Base-by-base conservation (phyloP, 228 moss, liverwort and hornwort genomes). In the Sphagnum fallax region DNA sequence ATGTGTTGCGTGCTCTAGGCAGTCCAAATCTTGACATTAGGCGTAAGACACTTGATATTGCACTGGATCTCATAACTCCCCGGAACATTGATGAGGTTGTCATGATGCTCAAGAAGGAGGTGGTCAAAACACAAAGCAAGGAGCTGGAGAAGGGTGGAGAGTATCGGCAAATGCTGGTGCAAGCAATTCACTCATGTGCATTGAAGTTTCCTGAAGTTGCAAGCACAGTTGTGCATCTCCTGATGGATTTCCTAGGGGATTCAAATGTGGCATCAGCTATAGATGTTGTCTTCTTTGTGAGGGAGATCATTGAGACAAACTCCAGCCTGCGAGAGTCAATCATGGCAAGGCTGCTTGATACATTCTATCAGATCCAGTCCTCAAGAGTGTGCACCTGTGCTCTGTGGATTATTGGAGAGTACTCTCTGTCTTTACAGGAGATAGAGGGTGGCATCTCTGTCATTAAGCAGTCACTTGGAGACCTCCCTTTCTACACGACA, bases 71-170 rank as follows among this genome's bases (percentile, higher is more conserved):
- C 49, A 91, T 96, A 64, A 96, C 93, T 18, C 93, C 88, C 5
- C 77, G 93, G 67, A 96, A 96, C 59, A 96, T 96, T 60, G 96
- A 96, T 59, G 93, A 96, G 74, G 96, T 96, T 16, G 96, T 96
- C 52, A 86, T 96, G 96, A 93, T 91, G 4, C 78, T 96, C 72
- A 96, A 96, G 84, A 96, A 96, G 64, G 96, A 96, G 73, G 96
- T 96, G 0, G 85, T 96, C 11, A 96, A 96, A 88, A 96, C 96
- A 63, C 96, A 96, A 69, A 93, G 82, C 74, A 82, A 85, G 67
- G 96, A 96, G 79, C 81, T 96, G 47, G 96, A 96, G 80, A 96
- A 93, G 82, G 93, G 93, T 64, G 93, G 91, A 13, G 96, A 96
- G 70, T 96, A 96, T 66, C 80, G 96, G 68, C 96, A 96, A 78